A percentile compares a stretch with the other conserved stretches of the same genome.
These are phyloP conservation scores for Colletotrichum karsti DNA, from an alignment of 2,329 filamentous ascomycete species.

Conservation along the genomic window DNA sequence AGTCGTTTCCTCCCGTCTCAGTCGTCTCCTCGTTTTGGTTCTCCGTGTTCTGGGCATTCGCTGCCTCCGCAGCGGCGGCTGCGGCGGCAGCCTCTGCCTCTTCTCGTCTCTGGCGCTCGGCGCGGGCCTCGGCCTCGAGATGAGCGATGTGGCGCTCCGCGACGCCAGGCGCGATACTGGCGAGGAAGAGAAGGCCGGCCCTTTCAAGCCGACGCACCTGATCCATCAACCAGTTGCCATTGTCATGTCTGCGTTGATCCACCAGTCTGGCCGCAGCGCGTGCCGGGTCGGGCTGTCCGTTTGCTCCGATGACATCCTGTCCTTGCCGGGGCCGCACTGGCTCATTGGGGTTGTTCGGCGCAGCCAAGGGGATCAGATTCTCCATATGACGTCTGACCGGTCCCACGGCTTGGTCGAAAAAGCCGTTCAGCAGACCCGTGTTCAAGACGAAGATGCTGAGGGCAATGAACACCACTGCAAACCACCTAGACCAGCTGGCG, in stretches of 20 bases:
- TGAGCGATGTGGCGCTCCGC: constrained; percentile 72
- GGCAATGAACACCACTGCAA: constrained; percentile 63
- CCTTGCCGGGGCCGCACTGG: constrained; percentile 3
- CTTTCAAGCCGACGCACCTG: constrained; percentile 65
- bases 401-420: constrained; percentile 63
- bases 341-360: constrained; percentile 39
- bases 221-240: constrained; percentile 58
- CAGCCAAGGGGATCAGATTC: constrained; percentile 63
- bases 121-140: constrained; percentile 60
- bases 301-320: constrained; percentile 29
- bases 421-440: constrained; percentile 64
- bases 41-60: constrained; percentile 14
- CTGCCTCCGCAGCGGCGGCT: constrained; percentile 41
- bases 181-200: constrained; percentile 69
- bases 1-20: background rate
- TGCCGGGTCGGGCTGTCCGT: constrained; percentile 52
- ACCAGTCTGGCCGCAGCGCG: constrained; percentile 64
- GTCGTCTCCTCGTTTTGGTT: constrained; percentile 8
- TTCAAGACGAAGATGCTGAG: constrained; percentile 66
- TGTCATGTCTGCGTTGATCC: constrained; percentile 51
- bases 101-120: constrained; percentile 53
- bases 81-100: constrained; percentile 49
- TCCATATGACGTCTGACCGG: constrained; percentile 68
- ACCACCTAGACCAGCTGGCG: constrained; percentile 67
- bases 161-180: constrained; percentile 72